phyloP scores from a whole-genome alignment of 805 yeast genomes.

The Diddensiella transvaalensis region DNA sequence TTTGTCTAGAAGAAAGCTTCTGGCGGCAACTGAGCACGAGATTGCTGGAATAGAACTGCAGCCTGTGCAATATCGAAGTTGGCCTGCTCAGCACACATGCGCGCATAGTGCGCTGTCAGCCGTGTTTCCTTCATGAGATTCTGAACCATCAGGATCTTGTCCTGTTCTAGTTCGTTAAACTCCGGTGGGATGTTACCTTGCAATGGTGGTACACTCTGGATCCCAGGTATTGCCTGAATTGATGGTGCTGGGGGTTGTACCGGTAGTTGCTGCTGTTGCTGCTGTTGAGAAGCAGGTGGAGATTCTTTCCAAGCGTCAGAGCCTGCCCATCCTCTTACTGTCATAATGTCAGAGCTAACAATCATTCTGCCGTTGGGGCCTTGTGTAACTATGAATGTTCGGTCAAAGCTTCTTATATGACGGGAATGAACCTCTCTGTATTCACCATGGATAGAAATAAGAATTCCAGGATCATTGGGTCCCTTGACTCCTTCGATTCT shows the following conservation, averaged over 20 bases:
- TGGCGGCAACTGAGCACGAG: constrained; percentile 56
- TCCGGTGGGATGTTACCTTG: constrained; percentile 19
- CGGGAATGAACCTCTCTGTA: constrained; percentile 54
- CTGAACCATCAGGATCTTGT: constrained; percentile 61
- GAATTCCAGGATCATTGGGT: constrained; percentile 70
- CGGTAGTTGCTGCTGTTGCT: constrained; percentile 9
- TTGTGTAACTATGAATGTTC: constrained; percentile 72
- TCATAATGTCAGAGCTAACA: constrained; percentile 82
- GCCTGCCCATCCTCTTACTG: constrained; percentile 59
- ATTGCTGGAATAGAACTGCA: constrained; percentile 63
- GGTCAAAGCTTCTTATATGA: constrained; percentile 71
- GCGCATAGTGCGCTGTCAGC: constrained; percentile 71
- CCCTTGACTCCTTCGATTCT: constrained; percentile 42
- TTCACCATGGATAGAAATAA: constrained; percentile 79
- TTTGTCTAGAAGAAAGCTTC: constrained; percentile 46
- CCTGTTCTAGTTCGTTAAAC: constrained; percentile 41
- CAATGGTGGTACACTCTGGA: constrained; percentile 15
- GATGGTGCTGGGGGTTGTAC: constrained; percentile 20
- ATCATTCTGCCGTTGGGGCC: constrained; percentile 65
- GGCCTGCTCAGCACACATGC: constrained; percentile 84
- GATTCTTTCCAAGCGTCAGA: constrained; percentile 50
- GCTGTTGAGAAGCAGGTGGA: constrained; percentile 3
- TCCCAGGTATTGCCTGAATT: constrained; percentile 18
- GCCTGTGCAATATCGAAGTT: constrained; percentile 76
- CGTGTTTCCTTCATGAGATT: constrained; percentile 69